These are phyloP conservation scores for Biscogniauxia marginata DNA, from an alignment of 2,329 filamentous ascomycete genomes.

Conservation along the genomic window DNA sequence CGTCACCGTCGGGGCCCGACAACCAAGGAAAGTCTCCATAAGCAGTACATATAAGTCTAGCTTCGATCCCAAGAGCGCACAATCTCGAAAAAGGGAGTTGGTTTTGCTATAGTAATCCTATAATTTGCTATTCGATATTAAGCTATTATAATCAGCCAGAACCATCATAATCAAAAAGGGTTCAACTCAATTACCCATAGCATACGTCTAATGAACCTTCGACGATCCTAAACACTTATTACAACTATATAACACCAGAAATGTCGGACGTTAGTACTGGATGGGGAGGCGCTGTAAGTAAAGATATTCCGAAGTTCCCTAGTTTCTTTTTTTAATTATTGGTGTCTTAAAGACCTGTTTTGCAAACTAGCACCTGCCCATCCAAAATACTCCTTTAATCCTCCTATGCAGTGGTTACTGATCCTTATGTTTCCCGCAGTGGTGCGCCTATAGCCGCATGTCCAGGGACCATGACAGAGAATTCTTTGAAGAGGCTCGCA, in stretches of 20 bases:
- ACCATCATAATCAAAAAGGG: too few species aligned
- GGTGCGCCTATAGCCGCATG: slow-evolving; percentile 5
- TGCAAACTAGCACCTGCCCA: background rate
- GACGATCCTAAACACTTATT: background rate
- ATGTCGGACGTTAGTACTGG: background rate
- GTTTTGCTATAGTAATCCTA: too few species aligned
- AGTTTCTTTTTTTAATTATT: too few species aligned
- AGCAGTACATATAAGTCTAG: background rate
- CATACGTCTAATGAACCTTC: too few species aligned
- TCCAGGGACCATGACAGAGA: slow-evolving; percentile 4
- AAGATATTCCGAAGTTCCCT: background rate
- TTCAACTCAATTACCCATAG: too few species aligned
- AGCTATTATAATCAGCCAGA: too few species aligned
- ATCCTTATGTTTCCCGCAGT: background rate
- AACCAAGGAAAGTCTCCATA: background rate
- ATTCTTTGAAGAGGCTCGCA: slow-evolving; percentile 6
- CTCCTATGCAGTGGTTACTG: too few species aligned
- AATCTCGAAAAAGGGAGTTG: too few species aligned
- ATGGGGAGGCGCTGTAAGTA: slow-evolving; percentile 1
- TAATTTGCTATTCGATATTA: too few species aligned
- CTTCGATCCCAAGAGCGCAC: too few species aligned
- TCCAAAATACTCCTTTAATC: too few species aligned
- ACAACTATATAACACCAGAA: background rate
- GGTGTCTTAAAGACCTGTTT: too few species aligned
- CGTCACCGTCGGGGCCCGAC: background rate